These are phyloP conservation scores for Fusarium setosum DNA, from an alignment of 2,329 filamentous ascomycete genomes.

Conservation along the genomic window DNA sequence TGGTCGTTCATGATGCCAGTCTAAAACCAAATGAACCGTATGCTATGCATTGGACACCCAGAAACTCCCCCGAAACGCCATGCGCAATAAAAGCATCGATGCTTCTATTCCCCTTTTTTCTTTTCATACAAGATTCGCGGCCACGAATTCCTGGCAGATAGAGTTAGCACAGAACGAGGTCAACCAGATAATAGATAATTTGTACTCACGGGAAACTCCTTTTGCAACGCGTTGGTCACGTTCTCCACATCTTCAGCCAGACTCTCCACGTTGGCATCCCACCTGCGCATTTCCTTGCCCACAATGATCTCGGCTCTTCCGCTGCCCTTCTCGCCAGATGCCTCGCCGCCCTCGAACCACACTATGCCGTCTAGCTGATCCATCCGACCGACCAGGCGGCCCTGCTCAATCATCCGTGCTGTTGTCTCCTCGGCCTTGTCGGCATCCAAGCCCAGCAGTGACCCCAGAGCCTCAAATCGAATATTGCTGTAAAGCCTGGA, in stretches of 20 bases:
- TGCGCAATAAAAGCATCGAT: constrained; percentile 35
- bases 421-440: constrained; percentile 92
- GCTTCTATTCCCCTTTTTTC: constrained; percentile 3
- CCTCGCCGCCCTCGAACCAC: constrained; percentile 83
- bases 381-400: constrained; percentile 86
- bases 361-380: constrained; percentile 93
- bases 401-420: constrained; percentile 95
- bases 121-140: constrained; percentile 57
- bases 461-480: constrained; percentile 78
- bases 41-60: constrained; percentile 31
- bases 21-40: constrained; percentile 29
- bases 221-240: constrained; percentile 83
- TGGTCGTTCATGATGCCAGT: constrained; percentile 20
- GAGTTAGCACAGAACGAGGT: constrained; percentile 13
- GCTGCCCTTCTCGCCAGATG: constrained; percentile 75
- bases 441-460: constrained; percentile 80
- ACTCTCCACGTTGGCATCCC: constrained; percentile 90
- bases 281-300: constrained; percentile 80
- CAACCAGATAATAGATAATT: neutral
- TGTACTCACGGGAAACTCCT: constrained; percentile 74
- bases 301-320: constrained; percentile 72
- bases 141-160: constrained; percentile 63
- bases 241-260: constrained; percentile 91
- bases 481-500: constrained; percentile 86
- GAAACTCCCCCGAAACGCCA: constrained; percentile 38